Conservation (phyloP, 1,139 yeast species). For the Debaryomycetaceae sp. region DNA sequence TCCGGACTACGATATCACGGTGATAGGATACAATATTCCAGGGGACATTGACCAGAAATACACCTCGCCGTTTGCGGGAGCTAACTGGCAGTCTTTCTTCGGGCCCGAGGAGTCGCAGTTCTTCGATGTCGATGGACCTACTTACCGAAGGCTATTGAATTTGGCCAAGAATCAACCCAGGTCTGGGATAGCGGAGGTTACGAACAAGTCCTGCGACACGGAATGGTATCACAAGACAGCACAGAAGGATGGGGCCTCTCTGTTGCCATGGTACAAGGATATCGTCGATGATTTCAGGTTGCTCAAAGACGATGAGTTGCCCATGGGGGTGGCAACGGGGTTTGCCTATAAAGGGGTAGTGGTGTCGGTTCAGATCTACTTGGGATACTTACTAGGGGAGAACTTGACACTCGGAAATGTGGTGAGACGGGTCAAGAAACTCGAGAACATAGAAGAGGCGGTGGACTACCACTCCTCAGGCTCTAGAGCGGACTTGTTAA, state of each 20-base stretch:
- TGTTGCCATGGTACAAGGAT: conserved; percentile 45
- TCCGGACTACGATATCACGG: conserved; percentile 20
- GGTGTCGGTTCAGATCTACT: conserved; percentile 47
- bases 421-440: conserved; percentile 24
- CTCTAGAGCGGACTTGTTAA: conserved; percentile 31
- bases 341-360: conserved; percentile 45
- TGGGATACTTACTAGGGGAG: conserved; percentile 41
- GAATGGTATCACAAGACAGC: too few relatives aligned
- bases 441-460: conserved; percentile 27
- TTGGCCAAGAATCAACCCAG: conserved; percentile 40
- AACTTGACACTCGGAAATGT: conserved; percentile 35
- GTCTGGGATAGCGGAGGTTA: conserved; percentile 39
- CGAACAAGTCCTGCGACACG: too few relatives aligned
- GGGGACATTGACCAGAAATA: conserved; percentile 36
- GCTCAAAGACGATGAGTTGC: conserved; percentile 26
- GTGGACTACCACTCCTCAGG: conserved; percentile 13
- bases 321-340: conserved; percentile 33
- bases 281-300: conserved; percentile 32
- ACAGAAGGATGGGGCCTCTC: conserved; percentile 10
- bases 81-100: conserved; percentile 48
- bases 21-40: conserved; percentile 35
- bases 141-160: conserved; percentile 36
- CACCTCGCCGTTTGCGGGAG: conserved; percentile 44
- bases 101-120: conserved; percentile 23
- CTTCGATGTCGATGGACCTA: conserved; percentile 36